phyloP scores from a whole-genome alignment of 208 protist species.

The Acanthamoeba castellanii region DNA sequence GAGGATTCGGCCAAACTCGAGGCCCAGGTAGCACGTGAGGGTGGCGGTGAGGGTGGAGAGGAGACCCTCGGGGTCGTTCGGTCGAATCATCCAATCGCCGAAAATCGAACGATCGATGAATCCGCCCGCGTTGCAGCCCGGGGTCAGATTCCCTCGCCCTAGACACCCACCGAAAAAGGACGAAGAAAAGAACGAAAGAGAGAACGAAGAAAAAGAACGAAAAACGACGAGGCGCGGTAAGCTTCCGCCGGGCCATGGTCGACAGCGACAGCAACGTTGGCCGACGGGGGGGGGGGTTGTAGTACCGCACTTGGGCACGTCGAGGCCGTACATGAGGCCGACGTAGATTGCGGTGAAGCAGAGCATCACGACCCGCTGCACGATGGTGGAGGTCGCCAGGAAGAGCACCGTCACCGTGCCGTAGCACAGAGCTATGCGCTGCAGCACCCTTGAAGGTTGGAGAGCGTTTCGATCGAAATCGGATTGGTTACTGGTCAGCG shows the following conservation, averaged over 20 bases:
- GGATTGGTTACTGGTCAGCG: too few relatives aligned
- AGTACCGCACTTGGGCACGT: background rate
- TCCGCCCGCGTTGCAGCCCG: background rate
- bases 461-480: too few relatives aligned
- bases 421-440: background rate
- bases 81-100: background rate
- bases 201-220: too few relatives aligned
- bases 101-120: slow-evolving; percentile 11
- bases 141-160: background rate
- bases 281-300: too few relatives aligned
- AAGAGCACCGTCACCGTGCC: slow-evolving; percentile 1
- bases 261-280: too few relatives aligned
- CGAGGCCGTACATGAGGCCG: slow-evolving; percentile 3
- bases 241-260: background rate
- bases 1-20: slow-evolving; percentile 3
- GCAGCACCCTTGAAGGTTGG: background rate
- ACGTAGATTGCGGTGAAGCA: background rate
- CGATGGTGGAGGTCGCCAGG: background rate
- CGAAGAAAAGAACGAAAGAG: background rate
- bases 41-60: slow-evolving; percentile 14
- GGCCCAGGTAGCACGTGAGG: background rate
- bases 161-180: too few relatives aligned
- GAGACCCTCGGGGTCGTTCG: slow-evolving; percentile 6
- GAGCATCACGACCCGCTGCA: background rate
- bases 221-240: too few relatives aligned